Evolutionary conservation across 139 green algal genomes (phyloP), one percentile per base, ranked within the genome.

Genomic region (Volvox africanus): DNA sequence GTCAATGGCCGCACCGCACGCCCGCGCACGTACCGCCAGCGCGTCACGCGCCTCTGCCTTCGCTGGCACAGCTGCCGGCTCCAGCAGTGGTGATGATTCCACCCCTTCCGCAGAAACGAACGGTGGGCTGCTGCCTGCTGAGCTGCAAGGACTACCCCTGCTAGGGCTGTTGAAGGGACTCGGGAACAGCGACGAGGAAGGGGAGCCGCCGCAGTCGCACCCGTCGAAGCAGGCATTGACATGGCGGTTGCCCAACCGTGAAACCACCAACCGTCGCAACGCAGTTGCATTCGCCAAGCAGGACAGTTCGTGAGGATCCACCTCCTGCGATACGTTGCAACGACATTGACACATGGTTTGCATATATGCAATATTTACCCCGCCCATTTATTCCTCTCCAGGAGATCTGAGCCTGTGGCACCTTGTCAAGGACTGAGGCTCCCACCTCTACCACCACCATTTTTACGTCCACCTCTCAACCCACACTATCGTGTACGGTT

Each of bases 211-310:
- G 86, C 86, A 90, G 86, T 90, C 86, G 73, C 86, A 90, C 71
- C 86, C 86, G 13, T 84, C 73, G 50, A 90, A 83, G 86, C 86
- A 90, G 21, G 67, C 86, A 32, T 62, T 75, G 12, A 20, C 71
- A 33, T 90, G 86, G n/a, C 86, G 86, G 86, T 90, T 90, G 86
- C 86, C 86, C 86, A 90, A 44, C 28, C 86, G 86, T 14, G 73
- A 77, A n/a, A 83, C 73, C 44, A 84, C 73, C 73, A 90, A 61
- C 30, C 73, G 71, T 1, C 86, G 69, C 86, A 90, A 71, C 50
- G 50, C 30, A 2, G 86, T 90, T 50, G 86, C 86, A 21, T 75
- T 75, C 50, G 86, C 86, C 86, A 90, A 75, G 71, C 86, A 83
- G 71, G 71, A 55, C 50, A 90, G 73, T 55, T 90, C n/a, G 50